A percentile compares a stretch with the other conserved stretches of the same genome.
phyloP scores from a whole-genome alignment of 2,329 filamentous ascomycete species.

The Daldinia sp. region DNA sequence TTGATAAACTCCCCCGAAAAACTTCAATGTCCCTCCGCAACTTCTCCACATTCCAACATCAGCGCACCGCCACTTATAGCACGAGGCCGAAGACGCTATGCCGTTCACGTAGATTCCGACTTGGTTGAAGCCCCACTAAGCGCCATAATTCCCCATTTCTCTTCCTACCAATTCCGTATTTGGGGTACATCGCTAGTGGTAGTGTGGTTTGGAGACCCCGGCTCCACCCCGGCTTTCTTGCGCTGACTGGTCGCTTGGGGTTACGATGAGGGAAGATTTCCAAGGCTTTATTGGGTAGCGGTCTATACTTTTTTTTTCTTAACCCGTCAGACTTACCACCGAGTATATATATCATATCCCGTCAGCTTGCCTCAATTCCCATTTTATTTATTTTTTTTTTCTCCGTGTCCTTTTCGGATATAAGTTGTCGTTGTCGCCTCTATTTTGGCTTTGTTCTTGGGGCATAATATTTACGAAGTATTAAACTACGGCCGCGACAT shows the following conservation, averaged over 20 bases:
- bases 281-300: slow-evolving; percentile 11
- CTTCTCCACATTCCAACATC: slow-evolving; percentile 29
- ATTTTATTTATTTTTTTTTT: background rate
- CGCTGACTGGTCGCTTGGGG: slow-evolving; percentile 14
- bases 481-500: background rate
- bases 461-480: background rate
- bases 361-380: slow-evolving; percentile 5
- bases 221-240: slow-evolving; percentile 12
- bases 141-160: slow-evolving; percentile 23
- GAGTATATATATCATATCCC: slow-evolving; percentile 24
- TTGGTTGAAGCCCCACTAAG: slow-evolving; percentile 15
- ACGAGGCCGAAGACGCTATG: slow-evolving; percentile 25
- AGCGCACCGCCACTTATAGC: slow-evolving; percentile 7
- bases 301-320: slow-evolving; percentile 23
- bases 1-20: slow-evolving; percentile 3
- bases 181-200: slow-evolving; percentile 1
- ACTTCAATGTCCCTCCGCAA: slow-evolving; percentile 7
- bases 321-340: slow-evolving; percentile 12
- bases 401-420: background rate
- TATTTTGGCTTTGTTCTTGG: background rate
- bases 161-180: slow-evolving; percentile 10
- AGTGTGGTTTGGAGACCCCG: slow-evolving; percentile 25
- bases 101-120: slow-evolving; percentile 33
- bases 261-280: slow-evolving; percentile 2
- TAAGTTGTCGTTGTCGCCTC: too few species aligned